Evolutionary conservation across 495 filamentous ascomycete species (phyloP).

Genomic region (Hypoxylon trugodes): DNA sequence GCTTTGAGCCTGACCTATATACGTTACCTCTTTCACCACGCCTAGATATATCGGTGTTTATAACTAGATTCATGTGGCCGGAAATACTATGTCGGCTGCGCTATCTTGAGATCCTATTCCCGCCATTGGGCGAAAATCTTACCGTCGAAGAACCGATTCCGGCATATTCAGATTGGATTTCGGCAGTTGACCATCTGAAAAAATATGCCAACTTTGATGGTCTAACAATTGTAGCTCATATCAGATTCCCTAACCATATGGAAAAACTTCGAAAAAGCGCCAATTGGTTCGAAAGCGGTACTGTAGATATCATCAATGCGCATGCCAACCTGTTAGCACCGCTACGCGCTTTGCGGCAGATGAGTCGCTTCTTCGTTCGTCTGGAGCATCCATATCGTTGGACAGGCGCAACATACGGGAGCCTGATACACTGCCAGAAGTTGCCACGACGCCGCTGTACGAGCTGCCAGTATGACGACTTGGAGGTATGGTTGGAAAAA

Average conservation of each 20-base stretch:
- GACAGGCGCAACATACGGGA: not conserved
- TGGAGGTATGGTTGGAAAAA: not conserved
- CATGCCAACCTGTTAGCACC: not conserved
- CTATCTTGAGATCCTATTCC: conserved; percentile 5
- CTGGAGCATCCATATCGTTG: not conserved
- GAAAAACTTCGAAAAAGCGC: too few relatives aligned
- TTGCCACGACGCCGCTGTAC: not conserved
- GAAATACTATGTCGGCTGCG: not conserved
- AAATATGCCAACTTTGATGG: not conserved
- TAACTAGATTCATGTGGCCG: not conserved
- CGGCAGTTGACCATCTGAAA: conserved; percentile 1
- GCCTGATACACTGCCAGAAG: not conserved
- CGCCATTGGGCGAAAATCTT: not conserved
- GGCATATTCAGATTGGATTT: not conserved
- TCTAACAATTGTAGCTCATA: not conserved
- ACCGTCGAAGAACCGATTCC: not conserved
- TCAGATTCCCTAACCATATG: not conserved
- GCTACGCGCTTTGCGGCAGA: not conserved
- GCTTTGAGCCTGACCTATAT: not conserved
- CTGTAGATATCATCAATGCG: not conserved
- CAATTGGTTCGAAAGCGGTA: not conserved
- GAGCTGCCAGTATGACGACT: not conserved
- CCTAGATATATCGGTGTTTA: not conserved
- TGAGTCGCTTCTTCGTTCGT: not conserved
- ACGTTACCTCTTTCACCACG: too few relatives aligned